A percentile compares a stretch with the other conserved stretches of the same genome.
These are phyloP conservation scores for Suillus spraguei DNA, from an alignment of 768 basidiomycete species.

Conservation along the genomic window DNA sequence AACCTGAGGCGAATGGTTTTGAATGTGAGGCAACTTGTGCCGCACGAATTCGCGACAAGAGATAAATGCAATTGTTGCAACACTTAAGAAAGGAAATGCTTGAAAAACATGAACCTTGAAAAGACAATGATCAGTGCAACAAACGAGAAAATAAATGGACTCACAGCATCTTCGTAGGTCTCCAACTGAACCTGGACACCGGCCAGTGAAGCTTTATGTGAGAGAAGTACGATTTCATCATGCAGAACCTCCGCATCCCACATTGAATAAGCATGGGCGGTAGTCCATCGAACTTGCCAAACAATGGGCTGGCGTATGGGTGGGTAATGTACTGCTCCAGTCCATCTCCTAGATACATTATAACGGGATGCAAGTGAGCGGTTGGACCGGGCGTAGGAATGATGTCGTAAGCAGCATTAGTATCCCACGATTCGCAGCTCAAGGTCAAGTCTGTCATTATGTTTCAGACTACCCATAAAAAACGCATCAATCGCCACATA, in stretches of 20 bases:
- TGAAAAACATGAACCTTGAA: conserved; percentile 89
- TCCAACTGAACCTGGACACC: conserved; percentile 90
- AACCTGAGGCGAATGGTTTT: conserved; percentile 50
- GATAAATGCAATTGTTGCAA: conserved; percentile 64
- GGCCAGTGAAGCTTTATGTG: conserved; percentile 88
- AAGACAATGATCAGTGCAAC: conserved; percentile 6
- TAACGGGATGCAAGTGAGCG: conserved; percentile 91
- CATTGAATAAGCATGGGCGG: conserved; percentile 92
- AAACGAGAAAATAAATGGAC: conserved; percentile 22
- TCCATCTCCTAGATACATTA: conserved; percentile 87
- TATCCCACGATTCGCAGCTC: conserved; percentile 98
- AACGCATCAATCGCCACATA: conserved; percentile 41
- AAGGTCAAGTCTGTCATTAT: conserved; percentile 77
- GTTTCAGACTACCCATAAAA: conserved; percentile 12
- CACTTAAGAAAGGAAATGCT: conserved; percentile 76
- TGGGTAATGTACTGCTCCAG: conserved; percentile 87
- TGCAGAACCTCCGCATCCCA: conserved; percentile 96
- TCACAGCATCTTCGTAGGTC: conserved; percentile 86
- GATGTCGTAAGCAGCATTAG: conserved; percentile 85
- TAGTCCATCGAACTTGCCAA: conserved; percentile 83
- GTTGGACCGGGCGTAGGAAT: conserved; percentile 70
- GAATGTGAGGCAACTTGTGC: conserved; percentile 54
- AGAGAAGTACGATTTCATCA: conserved; percentile 89
- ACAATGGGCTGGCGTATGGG: conserved; percentile 94
- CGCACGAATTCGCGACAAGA: conserved; percentile 74